Evolutionary conservation across 306 rosid species (phyloP), one percentile per base, ranked within the genome.

Genomic region (Quercus glauca): DNA sequence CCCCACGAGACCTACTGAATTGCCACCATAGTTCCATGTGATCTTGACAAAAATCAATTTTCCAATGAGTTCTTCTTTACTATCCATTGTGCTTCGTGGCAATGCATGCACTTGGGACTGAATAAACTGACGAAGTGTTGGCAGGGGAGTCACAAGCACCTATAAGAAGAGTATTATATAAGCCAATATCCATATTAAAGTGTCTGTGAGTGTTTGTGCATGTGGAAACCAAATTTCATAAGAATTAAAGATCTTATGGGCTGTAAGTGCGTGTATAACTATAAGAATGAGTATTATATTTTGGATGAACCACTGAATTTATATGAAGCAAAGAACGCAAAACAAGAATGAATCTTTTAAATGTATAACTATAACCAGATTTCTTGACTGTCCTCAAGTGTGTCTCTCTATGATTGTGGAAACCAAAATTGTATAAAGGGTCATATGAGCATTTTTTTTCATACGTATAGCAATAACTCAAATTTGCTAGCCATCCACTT

Each of bases 21-120:
- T 81, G 61, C 91, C 98, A 74, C 83, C 84, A 81, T 88, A 91
- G 65, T 75, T 89, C 99, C 99, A 96, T 73, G 90, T 78, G 82
- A 96, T 87, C 80, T 67, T 84, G 19, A 82, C 92, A 53, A 59
- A 80, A 45, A 81, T 87, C 82, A 85, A 70, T 59, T 73, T 86
- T 58, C 79, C 81, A 83, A 78, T 72, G 75, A 85, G 26, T 20
- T 79, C 77, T 67, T 76, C 80, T 83, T 72, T 82, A 68, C 70
- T 78, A 78, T 76, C 63, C 73, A 76, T 88, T 78, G 70, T 70
- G 83, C 75, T 73, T 69, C 70, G 86, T 18, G 74, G 69, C 78
- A 70, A 25, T 28, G 76, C 79, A 69, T 74, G 86, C 68, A 60
- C 70, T 60, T 82, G 85, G 19, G 80, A 61, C 19, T 76, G 83